Evolutionary conservation across 768 basidiomycete genomes (phyloP).

Genomic region (Podaxis mareebaensis): DNA sequence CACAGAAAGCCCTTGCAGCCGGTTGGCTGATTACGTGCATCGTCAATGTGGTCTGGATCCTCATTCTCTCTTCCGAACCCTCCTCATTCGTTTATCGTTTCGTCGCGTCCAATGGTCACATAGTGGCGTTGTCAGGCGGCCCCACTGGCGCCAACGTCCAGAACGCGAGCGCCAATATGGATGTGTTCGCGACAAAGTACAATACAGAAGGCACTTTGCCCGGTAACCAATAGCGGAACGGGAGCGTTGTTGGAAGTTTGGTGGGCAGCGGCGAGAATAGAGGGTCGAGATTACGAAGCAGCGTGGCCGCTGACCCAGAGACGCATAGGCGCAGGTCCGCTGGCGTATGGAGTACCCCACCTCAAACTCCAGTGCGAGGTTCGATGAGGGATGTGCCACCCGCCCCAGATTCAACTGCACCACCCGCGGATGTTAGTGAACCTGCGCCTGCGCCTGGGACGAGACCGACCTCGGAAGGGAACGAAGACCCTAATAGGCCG

Average conservation of each 20-base stretch:
- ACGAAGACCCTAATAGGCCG: slow-evolving; percentile 16
- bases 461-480: neutral
- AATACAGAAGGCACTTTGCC: neutral
- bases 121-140: neutral
- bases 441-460: neutral
- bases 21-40: slow-evolving; percentile 85
- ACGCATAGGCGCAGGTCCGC: slow-evolving; percentile 34
- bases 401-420: neutral
- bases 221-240: neutral
- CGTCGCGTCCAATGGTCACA: slow-evolving; percentile 9
- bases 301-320: slow-evolving; percentile 1
- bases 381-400: slow-evolving; percentile 17
- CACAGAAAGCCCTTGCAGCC: slow-evolving; percentile 66
- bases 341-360: slow-evolving; percentile 20
- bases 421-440: neutral
- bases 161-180: neutral
- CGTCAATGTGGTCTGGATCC: slow-evolving; percentile 84
- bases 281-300: slow-evolving; percentile 24
- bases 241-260: neutral
- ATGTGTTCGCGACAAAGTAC: slow-evolving; percentile 6
- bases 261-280: slow-evolving; percentile 3
- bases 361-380: slow-evolving; percentile 4
- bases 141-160: neutral
- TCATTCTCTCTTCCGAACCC: slow-evolving; percentile 66
- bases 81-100: slow-evolving; percentile 19